Evolutionary conservation across 148 eudicot genomes (phyloP).

Genomic region (Chenopodium formosanum): DNA sequence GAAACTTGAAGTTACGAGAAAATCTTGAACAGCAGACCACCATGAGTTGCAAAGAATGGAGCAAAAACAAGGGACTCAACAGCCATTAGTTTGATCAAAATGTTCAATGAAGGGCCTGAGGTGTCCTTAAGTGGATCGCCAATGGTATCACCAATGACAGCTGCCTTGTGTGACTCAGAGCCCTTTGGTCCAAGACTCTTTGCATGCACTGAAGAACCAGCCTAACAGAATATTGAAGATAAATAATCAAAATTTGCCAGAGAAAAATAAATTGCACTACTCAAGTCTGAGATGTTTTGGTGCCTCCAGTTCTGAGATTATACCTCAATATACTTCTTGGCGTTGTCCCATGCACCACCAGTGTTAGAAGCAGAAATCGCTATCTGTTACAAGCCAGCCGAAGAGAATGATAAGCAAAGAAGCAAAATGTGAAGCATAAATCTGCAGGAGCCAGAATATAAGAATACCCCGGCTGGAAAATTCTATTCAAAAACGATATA

Average conservation of each 20-base stretch:
- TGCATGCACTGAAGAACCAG: constrained; percentile 87
- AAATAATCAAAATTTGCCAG: not conserved
- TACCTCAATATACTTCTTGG: constrained; percentile 96
- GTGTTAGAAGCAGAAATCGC: constrained; percentile 92
- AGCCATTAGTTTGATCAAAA: constrained; percentile 88
- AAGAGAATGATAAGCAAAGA: not conserved
- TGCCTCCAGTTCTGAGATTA: constrained; percentile 8
- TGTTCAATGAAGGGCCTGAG: constrained; percentile 83
- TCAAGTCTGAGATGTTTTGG: not conserved
- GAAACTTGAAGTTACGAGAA: not conserved
- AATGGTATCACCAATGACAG: constrained; percentile 83
- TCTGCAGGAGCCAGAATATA: not conserved
- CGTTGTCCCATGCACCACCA: constrained; percentile 95
- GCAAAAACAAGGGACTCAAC: constrained; percentile 87
- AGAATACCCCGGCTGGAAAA: not conserved
- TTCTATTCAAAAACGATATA: not conserved
- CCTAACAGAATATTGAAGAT: constrained; percentile 32
- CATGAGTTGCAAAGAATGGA: constrained; percentile 84
- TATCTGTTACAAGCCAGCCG: constrained; percentile 33
- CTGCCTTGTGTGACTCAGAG: constrained; percentile 87
- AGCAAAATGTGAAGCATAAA: not conserved
- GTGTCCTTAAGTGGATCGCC: constrained; percentile 90
- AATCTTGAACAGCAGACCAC: constrained; percentile 37
- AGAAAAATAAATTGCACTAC: not conserved
- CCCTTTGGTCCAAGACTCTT: constrained; percentile 82